A percentile compares a stretch with the other conserved stretches of the same genome.
phyloP scores from a whole-genome alignment of 164 flowering plant species.

The Berberis thunbergii region DNA sequence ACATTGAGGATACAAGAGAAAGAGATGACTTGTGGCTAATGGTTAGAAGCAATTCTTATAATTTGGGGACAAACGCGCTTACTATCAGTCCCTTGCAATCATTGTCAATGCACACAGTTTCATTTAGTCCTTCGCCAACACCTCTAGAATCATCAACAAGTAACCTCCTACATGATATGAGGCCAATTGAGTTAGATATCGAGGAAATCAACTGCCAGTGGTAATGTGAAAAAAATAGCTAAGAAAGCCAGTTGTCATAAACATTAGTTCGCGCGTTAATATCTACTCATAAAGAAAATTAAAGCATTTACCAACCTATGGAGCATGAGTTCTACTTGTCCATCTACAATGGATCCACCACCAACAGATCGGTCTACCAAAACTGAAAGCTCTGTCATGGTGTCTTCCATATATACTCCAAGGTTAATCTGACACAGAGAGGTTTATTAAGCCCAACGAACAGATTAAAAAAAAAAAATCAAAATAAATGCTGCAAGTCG shows the following conservation, averaged over 20 bases:
- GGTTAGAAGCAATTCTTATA: not conserved
- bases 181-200: not conserved
- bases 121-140: conserved; percentile 77
- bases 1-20: not conserved
- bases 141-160: conserved; percentile 58
- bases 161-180: conserved; percentile 34
- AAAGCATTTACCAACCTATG: conserved; percentile 39
- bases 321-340: conserved; percentile 80
- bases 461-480: too few species aligned
- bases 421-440: conserved; percentile 52
- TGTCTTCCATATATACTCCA: conserved; percentile 51
- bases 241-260: not conserved
- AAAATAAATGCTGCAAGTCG: too few species aligned
- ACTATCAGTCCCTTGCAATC: conserved; percentile 73
- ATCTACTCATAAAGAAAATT: not conserved
- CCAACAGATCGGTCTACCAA: conserved; percentile 88
- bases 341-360: conserved; percentile 75
- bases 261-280: too few species aligned
- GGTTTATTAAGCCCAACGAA: too few species aligned
- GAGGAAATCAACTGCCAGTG: not conserved
- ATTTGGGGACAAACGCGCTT: conserved; percentile 7
- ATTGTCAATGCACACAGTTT: conserved; percentile 41
- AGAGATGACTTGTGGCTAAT: not conserved
- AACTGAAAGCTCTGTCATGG: conserved; percentile 63
- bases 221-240: not conserved